These are phyloP conservation scores for Anthostomella pinea DNA, from an alignment of 2,329 filamentous ascomycete genomes.

Conservation along the genomic window DNA sequence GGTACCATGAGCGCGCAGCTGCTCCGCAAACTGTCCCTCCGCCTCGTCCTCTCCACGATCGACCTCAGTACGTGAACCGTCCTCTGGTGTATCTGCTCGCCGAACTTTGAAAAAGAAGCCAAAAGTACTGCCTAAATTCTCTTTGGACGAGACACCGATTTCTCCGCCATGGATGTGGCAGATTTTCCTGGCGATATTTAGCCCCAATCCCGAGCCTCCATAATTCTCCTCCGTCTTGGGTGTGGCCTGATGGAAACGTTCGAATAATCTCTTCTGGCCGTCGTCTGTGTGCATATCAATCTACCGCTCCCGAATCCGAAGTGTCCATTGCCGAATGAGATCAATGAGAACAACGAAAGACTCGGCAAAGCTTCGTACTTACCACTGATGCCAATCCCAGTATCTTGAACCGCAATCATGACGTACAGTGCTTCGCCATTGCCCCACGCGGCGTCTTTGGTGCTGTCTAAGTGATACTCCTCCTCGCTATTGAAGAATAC, in stretches of 20 bases:
- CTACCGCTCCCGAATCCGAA: no score
- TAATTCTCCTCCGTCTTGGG: constrained; percentile 69
- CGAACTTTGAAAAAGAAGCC: constrained; percentile 65
- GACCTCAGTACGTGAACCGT: background rate
- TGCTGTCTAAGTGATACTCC: constrained; percentile 12
- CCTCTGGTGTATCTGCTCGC: background rate
- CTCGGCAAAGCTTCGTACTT: no score
- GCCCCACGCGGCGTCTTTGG: constrained; percentile 59
- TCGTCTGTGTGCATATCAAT: no score
- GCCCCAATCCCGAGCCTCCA: constrained; percentile 64
- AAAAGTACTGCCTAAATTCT: constrained; percentile 68
- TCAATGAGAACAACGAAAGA: no score
- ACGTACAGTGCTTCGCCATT: constrained; percentile 62
- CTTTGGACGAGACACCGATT: constrained; percentile 65
- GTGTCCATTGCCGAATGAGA: no score
- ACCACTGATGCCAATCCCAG: constrained; percentile 60
- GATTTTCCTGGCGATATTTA: constrained; percentile 72
- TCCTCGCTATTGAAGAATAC: constrained; percentile 56
- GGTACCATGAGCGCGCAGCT: background rate
- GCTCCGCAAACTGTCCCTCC: background rate
- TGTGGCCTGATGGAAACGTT: constrained; percentile 64
- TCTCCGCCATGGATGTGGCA: constrained; percentile 74
- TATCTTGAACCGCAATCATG: constrained; percentile 68
- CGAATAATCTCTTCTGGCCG: constrained; percentile 63
- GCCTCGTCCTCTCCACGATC: no score